phyloP scores from a whole-genome alignment of 2,329 filamentous ascomycete genomes.

The Calonectria pauciramosa region DNA sequence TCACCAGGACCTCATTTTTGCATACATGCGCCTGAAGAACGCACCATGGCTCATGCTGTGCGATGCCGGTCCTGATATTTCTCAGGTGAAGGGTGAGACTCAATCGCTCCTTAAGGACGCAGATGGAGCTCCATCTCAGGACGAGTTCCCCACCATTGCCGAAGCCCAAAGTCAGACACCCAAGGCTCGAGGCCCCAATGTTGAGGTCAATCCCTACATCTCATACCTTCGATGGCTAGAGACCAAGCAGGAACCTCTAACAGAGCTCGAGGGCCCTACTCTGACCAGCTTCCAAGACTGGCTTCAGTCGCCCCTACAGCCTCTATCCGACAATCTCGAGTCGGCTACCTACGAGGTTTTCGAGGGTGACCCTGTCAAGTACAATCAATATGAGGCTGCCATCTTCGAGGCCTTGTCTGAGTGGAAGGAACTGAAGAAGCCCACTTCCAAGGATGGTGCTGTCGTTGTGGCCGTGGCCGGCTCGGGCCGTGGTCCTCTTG shows the following conservation, averaged over 20 bases:
- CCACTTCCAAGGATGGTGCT: constrained; percentile 77
- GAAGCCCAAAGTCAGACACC: constrained; percentile 67
- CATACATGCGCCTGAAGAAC: constrained; percentile 75
- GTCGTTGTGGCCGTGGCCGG: constrained; percentile 94
- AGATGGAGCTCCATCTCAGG: constrained; percentile 54
- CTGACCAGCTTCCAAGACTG: constrained; percentile 85
- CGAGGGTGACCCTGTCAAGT: constrained; percentile 98
- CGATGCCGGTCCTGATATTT: constrained; percentile 68
- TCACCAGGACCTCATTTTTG: constrained; percentile 73
- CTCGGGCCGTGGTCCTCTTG: constrained; percentile 91
- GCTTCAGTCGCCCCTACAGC: constrained; percentile 93
- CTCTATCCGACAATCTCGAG: constrained; percentile 95
- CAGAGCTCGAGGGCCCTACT: constrained; percentile 64
- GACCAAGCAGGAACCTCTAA: constrained; percentile 78
- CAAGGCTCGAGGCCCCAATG: constrained; percentile 43
- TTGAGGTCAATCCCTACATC: constrained; percentile 65
- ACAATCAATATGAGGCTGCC: constrained; percentile 93
- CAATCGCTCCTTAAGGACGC: constrained; percentile 43
- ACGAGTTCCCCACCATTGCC: constrained; percentile 77
- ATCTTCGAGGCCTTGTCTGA: constrained; percentile 85
- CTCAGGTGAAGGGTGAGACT: constrained; percentile 44
- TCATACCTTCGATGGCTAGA: constrained; percentile 90
- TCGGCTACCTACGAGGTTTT: constrained; percentile 99
- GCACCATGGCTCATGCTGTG: constrained; percentile 74
- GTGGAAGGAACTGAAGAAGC: constrained; percentile 79